A percentile compares a stretch with the other conserved stretches of the same genome.
Evolutionary conservation across 1,284 basidiomycete genomes (phyloP).

Genomic region (Ganoderma meredithae): DNA sequence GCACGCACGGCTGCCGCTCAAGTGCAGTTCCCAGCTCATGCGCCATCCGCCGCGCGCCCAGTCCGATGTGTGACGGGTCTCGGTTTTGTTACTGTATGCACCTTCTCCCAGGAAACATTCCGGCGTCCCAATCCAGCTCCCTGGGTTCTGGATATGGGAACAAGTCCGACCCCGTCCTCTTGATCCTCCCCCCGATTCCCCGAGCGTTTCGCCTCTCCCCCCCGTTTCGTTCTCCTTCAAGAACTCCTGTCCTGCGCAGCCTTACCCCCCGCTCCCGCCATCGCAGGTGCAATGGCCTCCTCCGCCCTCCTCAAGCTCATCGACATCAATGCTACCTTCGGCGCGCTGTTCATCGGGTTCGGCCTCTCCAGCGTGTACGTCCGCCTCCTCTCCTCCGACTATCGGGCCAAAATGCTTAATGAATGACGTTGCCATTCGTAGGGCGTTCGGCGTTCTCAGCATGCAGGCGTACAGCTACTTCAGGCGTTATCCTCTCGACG

Average conservation of each 20-base stretch:
- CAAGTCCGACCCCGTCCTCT: not conserved
- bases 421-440: constrained; percentile 30
- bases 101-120: not conserved
- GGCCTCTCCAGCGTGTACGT: constrained; percentile 51
- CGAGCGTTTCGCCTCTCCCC: not conserved
- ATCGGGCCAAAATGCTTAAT: constrained; percentile 4
- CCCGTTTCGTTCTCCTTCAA: constrained; percentile 18
- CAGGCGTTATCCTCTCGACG: constrained; percentile 62
- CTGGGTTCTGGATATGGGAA: constrained; percentile 14
- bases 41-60: constrained; percentile 2
- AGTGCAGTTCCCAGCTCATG: not conserved
- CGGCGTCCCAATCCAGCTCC: not conserved
- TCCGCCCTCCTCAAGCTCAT: constrained; percentile 34
- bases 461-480: constrained; percentile 65
- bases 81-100: constrained; percentile 4
- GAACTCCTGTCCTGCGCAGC: constrained; percentile 13
- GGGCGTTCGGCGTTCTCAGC: constrained; percentile 58
- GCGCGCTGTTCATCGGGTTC: constrained; percentile 68
- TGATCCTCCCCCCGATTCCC: constrained; percentile 3
- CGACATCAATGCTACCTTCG: constrained; percentile 58
- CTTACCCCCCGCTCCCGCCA: constrained; percentile 11
- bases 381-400: not conserved
- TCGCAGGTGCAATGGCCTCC: constrained; percentile 25
- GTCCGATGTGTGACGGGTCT: constrained; percentile 2
- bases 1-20: not conserved